Evolutionary conservation across 2,329 filamentous ascomycete genomes (phyloP).

Genomic region (Penicillium vulpinum): DNA sequence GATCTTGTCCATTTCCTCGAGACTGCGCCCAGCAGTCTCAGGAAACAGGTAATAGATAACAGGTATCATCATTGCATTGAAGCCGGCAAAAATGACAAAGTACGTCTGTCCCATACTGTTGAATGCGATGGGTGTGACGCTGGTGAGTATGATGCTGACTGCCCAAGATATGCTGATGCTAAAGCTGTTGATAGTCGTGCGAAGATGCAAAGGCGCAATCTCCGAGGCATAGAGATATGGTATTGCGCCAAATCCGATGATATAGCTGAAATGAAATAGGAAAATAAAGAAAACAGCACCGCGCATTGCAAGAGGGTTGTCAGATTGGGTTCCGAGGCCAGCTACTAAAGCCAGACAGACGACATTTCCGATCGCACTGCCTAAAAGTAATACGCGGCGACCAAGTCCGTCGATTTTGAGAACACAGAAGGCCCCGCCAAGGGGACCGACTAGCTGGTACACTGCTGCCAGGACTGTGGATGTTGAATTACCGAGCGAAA

Average conservation of each 20-base stretch:
- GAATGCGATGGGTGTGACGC: constrained; percentile 25
- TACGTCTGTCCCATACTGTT: constrained; percentile 21
- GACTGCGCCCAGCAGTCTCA: constrained; percentile 23
- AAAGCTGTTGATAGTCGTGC: constrained; percentile 26
- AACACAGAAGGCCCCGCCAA: constrained; percentile 21
- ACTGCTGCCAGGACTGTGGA: constrained; percentile 21
- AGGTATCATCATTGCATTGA: constrained; percentile 21
- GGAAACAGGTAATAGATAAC: constrained; percentile 22
- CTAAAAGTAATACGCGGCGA: constrained; percentile 20
- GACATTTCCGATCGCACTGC: constrained; percentile 20
- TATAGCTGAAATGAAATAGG: constrained; percentile 26
- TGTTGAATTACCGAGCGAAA: constrained; percentile 18
- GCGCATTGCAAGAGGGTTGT: constrained; percentile 17
- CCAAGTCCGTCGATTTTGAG: constrained; percentile 21
- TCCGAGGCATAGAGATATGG: constrained; percentile 27
- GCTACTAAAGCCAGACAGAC: constrained; percentile 21
- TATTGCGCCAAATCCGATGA: constrained; percentile 25
- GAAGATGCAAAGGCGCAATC: constrained; percentile 22
- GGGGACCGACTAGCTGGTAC: constrained; percentile 23
- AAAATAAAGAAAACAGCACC: constrained; percentile 25
- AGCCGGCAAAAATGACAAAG: constrained; percentile 21
- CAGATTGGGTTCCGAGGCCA: constrained; percentile 15
- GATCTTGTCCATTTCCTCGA: constrained; percentile 26
- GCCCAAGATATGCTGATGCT: constrained; percentile 26
- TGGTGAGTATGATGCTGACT: constrained; percentile 22